These are phyloP conservation scores for Aspergillus indologenus DNA, from an alignment of 495 filamentous ascomycete species.

Conservation along the genomic window DNA sequence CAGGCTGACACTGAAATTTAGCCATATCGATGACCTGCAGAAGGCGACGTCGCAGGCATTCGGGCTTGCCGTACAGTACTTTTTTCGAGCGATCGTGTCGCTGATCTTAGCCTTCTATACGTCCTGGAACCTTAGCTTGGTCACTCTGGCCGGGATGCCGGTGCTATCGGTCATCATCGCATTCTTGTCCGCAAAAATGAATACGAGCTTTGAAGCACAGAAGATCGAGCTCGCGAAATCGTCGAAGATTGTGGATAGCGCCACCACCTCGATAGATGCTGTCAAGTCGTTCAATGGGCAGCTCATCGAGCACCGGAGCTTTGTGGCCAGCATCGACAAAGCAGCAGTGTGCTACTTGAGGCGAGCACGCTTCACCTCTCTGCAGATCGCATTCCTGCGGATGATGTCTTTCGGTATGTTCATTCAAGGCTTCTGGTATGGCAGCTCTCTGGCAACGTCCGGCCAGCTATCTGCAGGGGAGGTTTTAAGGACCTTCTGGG, in stretches of 20 bases:
- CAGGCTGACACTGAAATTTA: conserved; percentile 30
- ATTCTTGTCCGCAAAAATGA: conserved; percentile 57
- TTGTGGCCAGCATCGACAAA: conserved; percentile 51
- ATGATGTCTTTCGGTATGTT: conserved; percentile 78
- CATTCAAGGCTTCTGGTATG: conserved; percentile 90
- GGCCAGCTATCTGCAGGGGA: conserved; percentile 59
- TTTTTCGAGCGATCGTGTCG: conserved; percentile 57
- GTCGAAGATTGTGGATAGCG: conserved; percentile 66
- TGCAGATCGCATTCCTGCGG: conserved; percentile 68
- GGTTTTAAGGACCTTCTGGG: conserved; percentile 83
- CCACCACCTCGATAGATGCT: conserved; percentile 72
- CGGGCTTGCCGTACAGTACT: conserved; percentile 62
- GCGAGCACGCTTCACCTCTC: conserved; percentile 64
- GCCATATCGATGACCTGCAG: conserved; percentile 81
- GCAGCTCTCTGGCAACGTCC: conserved; percentile 58
- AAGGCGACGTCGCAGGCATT: conserved; percentile 74
- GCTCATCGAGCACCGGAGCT: conserved; percentile 64
- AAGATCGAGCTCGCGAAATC: conserved; percentile 64
- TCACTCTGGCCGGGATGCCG: conserved; percentile 75
- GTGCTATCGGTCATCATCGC: conserved; percentile 58
- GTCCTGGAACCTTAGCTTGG: conserved; percentile 81
- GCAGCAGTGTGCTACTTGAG: conserved; percentile 63
- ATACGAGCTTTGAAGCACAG: conserved; percentile 65
- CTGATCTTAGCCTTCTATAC: conserved; percentile 69
- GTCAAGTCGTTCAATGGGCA: conserved; percentile 87